Percentiles rank a stretch among this genome's conserved stretches.
Conservation (phyloP, 306 rosid species). For the Malus orientalis region DNA sequence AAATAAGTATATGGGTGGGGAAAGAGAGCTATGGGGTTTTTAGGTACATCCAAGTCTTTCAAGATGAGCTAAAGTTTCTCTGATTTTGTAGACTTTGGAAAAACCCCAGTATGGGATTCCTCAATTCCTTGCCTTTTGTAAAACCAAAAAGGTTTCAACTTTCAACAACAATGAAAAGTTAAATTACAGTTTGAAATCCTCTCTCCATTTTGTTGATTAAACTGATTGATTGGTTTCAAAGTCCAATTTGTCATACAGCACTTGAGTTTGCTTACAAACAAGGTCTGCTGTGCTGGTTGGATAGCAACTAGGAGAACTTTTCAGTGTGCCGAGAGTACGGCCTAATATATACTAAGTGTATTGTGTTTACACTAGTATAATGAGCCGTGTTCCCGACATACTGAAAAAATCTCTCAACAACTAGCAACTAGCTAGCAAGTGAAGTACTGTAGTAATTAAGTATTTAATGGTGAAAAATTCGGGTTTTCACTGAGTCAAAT, state of each 20-base stretch:
- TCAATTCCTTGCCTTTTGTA: slow-evolving; percentile 39
- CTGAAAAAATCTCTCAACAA: no score
- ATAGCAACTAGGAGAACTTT: slow-evolving; percentile 12
- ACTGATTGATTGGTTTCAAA: background rate
- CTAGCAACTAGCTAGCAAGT: background rate
- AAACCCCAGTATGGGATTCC: slow-evolving; percentile 33
- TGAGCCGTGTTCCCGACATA: no score
- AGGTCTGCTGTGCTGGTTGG: slow-evolving; percentile 29
- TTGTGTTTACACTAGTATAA: no score
- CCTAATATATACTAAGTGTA: no score
- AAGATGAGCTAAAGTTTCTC: slow-evolving; percentile 28
- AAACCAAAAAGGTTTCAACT: slow-evolving; percentile 26
- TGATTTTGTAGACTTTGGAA: slow-evolving; percentile 38
- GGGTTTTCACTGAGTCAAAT: slow-evolving; percentile 38
- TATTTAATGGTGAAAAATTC: slow-evolving; percentile 26
- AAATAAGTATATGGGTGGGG: background rate
- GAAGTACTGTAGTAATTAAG: slow-evolving; percentile 18
- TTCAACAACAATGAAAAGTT: slow-evolving; percentile 21
- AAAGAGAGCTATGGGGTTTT: background rate
- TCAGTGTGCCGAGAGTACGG: no score
- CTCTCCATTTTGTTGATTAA: background rate
- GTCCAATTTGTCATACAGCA: slow-evolving; percentile 5
- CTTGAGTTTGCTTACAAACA: slow-evolving; percentile 25
- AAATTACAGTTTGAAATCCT: slow-evolving; percentile 1
- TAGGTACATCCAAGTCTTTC: background rate